phyloP scores from a whole-genome alignment of 2,329 filamentous ascomycete species.

The Drechslerella stenobrocha region DNA sequence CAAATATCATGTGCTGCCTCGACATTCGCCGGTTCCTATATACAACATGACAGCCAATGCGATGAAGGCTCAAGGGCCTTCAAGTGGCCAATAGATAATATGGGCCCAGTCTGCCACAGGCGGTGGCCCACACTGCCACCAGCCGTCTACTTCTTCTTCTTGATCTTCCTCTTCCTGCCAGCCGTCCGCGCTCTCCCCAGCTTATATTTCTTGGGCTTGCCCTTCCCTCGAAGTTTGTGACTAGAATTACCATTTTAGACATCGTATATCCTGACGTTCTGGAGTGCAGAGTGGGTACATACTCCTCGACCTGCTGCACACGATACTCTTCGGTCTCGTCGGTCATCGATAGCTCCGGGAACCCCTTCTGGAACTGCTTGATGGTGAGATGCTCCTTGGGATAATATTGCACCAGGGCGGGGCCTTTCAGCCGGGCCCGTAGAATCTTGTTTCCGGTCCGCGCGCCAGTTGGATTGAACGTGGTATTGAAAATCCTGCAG shows the following conservation, averaged over 20 bases:
- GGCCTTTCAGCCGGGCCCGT: slow-evolving; percentile 83
- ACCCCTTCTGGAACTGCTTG: slow-evolving; percentile 71
- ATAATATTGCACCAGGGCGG: slow-evolving; percentile 82
- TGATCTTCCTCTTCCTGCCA: slow-evolving; percentile 50
- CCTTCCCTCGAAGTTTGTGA: slow-evolving; percentile 79
- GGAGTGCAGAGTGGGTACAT: slow-evolving; percentile 51
- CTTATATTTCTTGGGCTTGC: slow-evolving; percentile 85
- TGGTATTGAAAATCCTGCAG: slow-evolving; percentile 88
- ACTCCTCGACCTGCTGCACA: slow-evolving; percentile 72
- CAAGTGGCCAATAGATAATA: not conserved
- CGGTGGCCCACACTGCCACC: too few species aligned
- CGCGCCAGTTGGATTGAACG: slow-evolving; percentile 80
- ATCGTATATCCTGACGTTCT: slow-evolving; percentile 11
- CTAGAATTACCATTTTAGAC: slow-evolving; percentile 56
- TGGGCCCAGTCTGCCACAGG: too few species aligned
- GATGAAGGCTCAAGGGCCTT: too few species aligned
- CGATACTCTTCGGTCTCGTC: slow-evolving; percentile 80
- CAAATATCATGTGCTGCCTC: too few species aligned
- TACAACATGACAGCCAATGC: not conserved
- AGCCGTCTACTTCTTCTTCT: too few species aligned
- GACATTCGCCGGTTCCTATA: not conserved
- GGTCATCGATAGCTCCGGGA: slow-evolving; percentile 69
- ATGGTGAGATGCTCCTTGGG: slow-evolving; percentile 73
- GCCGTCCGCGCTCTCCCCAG: slow-evolving; percentile 59
- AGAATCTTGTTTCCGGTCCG: slow-evolving; percentile 91